Evolutionary conservation across 768 basidiomycete species (phyloP).

Genomic region (Lactifluus hygrophoroides): DNA sequence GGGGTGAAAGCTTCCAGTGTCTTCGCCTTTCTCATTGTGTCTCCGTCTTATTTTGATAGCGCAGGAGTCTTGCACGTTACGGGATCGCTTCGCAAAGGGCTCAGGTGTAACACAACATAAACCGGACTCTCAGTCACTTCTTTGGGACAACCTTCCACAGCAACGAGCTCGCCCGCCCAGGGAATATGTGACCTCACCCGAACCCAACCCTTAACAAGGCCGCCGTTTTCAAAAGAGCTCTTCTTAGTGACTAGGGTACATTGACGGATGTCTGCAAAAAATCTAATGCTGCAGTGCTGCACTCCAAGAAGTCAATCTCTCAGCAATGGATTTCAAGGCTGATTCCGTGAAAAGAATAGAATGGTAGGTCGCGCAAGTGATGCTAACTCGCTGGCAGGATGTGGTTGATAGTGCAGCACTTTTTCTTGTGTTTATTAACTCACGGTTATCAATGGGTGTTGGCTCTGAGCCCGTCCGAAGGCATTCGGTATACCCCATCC

Average conservation of each 20-base stretch:
- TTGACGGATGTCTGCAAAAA: no score
- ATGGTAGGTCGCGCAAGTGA: slow-evolving; percentile 54
- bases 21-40: no score
- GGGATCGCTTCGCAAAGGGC: no score
- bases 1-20: no score
- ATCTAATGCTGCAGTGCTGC: slow-evolving; percentile 46
- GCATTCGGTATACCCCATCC: not conserved
- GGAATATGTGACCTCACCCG: not conserved
- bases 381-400: no score
- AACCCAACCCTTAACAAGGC: not conserved
- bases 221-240: no score
- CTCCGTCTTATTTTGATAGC: no score
- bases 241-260: not conserved
- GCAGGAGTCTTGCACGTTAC: no score
- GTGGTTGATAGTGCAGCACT: not conserved
- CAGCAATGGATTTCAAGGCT: slow-evolving; percentile 45
- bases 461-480: not conserved
- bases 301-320: slow-evolving; percentile 44
- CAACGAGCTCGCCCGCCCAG: not conserved
- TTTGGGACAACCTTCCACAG: not conserved
- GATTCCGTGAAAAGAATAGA: slow-evolving; percentile 58
- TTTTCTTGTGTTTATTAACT: not conserved
- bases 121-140: not conserved
- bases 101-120: no score
- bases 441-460: not conserved